phyloP scores from a whole-genome alignment of 1,284 basidiomycete species.

The Rhodofomes roseus region DNA sequence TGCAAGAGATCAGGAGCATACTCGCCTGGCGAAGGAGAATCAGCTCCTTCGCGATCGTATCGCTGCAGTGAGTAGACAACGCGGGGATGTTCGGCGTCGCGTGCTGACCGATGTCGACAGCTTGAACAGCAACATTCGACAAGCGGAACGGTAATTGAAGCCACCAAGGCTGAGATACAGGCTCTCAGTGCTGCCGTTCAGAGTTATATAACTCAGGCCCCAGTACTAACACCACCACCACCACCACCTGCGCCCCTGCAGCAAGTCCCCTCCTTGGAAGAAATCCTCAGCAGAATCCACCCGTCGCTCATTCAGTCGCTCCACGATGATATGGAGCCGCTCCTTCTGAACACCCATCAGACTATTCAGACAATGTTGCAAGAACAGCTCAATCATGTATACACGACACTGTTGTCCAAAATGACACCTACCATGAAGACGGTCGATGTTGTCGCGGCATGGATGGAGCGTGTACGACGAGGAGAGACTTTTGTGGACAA shows the following conservation, averaged over 20 bases:
- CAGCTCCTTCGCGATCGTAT: conserved; percentile 16
- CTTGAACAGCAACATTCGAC: conserved; percentile 23
- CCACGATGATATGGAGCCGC: conserved; percentile 34
- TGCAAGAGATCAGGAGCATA: conserved; percentile 24
- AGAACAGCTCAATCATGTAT: conserved; percentile 34
- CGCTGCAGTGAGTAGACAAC: conserved; percentile 23
- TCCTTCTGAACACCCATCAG: conserved; percentile 32
- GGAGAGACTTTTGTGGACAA: neutral
- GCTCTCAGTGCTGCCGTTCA: conserved; percentile 40
- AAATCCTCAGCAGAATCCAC: conserved; percentile 38
- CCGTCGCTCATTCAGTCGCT: conserved; percentile 36
- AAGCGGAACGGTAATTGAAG: conserved; percentile 2
- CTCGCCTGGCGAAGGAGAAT: conserved; percentile 20
- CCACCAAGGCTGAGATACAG: conserved; percentile 23
- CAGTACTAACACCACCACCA: conserved; percentile 16
- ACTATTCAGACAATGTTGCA: conserved; percentile 36
- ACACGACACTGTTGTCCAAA: conserved; percentile 36
- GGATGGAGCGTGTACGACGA: conserved; percentile 18
- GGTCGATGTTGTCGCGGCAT: conserved; percentile 22
- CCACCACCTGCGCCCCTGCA: conserved; percentile 14
- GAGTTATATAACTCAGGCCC: conserved; percentile 32
- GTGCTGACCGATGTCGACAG: conserved; percentile 18
- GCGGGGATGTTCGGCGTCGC: neutral
- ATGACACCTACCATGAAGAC: conserved; percentile 30
- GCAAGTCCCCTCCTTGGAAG: conserved; percentile 34